phyloP scores from a whole-genome alignment of 306 rosid species.

The Luffa acutangula region DNA sequence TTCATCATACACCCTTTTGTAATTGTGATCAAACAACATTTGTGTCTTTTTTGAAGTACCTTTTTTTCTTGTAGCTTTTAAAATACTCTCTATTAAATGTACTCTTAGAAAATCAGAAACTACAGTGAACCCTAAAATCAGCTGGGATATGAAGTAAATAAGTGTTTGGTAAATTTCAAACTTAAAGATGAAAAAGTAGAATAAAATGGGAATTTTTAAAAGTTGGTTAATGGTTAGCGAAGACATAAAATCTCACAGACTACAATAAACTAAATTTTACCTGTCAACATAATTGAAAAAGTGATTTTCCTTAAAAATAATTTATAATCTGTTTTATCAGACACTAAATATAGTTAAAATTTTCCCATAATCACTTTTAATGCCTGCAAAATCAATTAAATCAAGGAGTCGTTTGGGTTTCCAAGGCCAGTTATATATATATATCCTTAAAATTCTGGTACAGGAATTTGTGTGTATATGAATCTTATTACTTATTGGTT shows the following conservation, averaged over 20 bases:
- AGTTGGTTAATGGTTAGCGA: too few species aligned
- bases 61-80: background rate
- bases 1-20: slow-evolving; percentile 5
- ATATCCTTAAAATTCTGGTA: background rate
- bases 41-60: background rate
- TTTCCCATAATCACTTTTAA: background rate
- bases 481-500: background rate
- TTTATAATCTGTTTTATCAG: too few species aligned
- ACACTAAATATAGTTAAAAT: background rate
- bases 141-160: too few species aligned
- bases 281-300: too few species aligned
- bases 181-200: background rate
- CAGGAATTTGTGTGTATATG: background rate
- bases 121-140: too few species aligned
- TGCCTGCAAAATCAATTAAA: background rate
- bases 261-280: too few species aligned
- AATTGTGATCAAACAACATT: background rate
- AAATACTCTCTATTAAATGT: too few species aligned
- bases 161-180: background rate
- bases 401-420: background rate
- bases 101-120: too few species aligned
- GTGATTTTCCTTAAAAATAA: too few species aligned
- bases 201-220: background rate
- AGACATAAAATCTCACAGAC: too few species aligned
- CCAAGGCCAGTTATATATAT: background rate